Evolutionary conservation across 2,329 filamentous ascomycete species (phyloP).

Genomic region (Nannizzia gypsea): DNA sequence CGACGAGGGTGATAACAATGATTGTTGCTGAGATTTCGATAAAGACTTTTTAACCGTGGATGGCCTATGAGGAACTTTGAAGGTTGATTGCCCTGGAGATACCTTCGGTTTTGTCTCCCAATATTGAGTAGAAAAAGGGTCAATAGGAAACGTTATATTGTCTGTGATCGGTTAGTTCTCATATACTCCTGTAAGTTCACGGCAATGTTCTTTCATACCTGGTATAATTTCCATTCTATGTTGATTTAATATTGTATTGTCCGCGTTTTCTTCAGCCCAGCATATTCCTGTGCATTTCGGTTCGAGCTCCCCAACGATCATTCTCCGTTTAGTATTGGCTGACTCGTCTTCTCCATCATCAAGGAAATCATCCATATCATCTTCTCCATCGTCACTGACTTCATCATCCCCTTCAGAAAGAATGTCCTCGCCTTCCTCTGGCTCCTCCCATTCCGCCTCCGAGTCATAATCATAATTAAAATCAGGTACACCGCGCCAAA

Average conservation of each 20-base stretch:
- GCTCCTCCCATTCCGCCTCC: constrained; percentile 54
- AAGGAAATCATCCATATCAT: constrained; percentile 80
- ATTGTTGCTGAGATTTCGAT: constrained; percentile 6
- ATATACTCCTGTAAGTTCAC: background rate
- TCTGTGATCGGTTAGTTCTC: constrained; percentile 21
- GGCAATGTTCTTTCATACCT: too few species aligned
- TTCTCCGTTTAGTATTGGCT: constrained; percentile 45
- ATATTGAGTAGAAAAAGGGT: constrained; percentile 69
- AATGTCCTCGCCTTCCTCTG: constrained; percentile 60
- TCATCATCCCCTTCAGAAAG: constrained; percentile 53
- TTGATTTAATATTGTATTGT: constrained; percentile 40
- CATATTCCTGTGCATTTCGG: constrained; percentile 70
- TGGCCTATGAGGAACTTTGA: constrained; percentile 11
- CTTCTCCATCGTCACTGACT: constrained; percentile 54
- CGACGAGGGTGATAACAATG: background rate
- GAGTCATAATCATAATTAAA: constrained; percentile 56
- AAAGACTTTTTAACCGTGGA: background rate
- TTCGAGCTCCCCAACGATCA: constrained; percentile 55
- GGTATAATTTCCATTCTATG: constrained; percentile 66
- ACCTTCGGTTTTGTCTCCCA: constrained; percentile 45
- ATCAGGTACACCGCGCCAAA: constrained; percentile 40
- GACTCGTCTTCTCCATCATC: constrained; percentile 68
- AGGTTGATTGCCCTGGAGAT: constrained; percentile 16
- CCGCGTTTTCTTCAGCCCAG: constrained; percentile 55
- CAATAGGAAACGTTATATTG: constrained; percentile 48